Conservation (phyloP, 1,284 basidiomycete genomes). For the Erythrobasidium hasegawianum region DNA sequence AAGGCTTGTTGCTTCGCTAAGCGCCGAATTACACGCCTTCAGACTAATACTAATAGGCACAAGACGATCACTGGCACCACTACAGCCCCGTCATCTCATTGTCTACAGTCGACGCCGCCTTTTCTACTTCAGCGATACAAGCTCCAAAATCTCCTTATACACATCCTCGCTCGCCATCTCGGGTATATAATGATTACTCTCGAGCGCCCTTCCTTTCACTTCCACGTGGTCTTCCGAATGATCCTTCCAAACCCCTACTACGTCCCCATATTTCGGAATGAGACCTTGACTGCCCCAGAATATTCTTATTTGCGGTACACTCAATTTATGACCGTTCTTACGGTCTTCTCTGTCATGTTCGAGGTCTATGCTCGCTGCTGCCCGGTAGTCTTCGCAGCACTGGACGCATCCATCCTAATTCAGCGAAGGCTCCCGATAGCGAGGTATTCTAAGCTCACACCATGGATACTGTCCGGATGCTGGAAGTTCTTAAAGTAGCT, state of each 20-base stretch:
- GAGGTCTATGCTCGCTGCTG: constrained; percentile 49
- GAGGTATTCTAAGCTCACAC: constrained; percentile 31
- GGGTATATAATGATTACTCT: constrained; percentile 51
- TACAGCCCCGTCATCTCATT: too few relatives aligned
- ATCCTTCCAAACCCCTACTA: constrained; percentile 46
- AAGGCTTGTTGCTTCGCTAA: too few relatives aligned
- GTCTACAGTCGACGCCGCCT: too few relatives aligned
- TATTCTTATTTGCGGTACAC: constrained; percentile 35
- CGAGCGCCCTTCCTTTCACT: constrained; percentile 43
- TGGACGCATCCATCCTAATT: not conserved
- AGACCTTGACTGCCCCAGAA: constrained; percentile 50
- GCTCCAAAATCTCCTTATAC: constrained; percentile 13
- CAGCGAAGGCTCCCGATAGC: not conserved
- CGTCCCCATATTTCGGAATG: constrained; percentile 45
- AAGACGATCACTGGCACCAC: too few relatives aligned
- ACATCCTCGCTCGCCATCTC: constrained; percentile 39
- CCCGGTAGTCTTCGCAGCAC: constrained; percentile 52
- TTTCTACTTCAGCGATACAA: constrained; percentile 2
- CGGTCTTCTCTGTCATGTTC: constrained; percentile 47
- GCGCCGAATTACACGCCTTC: too few relatives aligned
- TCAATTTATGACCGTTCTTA: constrained; percentile 44
- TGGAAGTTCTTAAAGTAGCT: constrained; percentile 42
- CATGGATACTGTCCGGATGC: constrained; percentile 41
- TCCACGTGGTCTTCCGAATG: constrained; percentile 40
- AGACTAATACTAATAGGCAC: too few relatives aligned